Evolutionary conservation across 345 rosid genomes (phyloP), one percentile per base, ranked within the genome.

Genomic region (Turritis glabra): DNA sequence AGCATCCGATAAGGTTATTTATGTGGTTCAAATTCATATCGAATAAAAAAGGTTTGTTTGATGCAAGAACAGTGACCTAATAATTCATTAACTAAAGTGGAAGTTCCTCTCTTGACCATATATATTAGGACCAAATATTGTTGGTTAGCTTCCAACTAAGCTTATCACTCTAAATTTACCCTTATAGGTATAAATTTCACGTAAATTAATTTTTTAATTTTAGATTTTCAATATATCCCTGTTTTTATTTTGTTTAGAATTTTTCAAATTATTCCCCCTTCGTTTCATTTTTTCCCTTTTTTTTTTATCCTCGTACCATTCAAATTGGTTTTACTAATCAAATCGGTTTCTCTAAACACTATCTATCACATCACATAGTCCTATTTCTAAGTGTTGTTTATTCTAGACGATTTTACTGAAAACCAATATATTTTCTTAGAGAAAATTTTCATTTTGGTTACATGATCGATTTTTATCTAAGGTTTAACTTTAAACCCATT

Each of bases 361-460:
- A 52, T 53, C 11, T 54, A 3, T 26, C 15, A 6, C 5, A 3
- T 26, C 15, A 6, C 5, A 53, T 3, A 53, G 10, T 26, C 23
- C 3, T 58, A 46, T 32, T 32, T 57, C 0, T 15, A 26, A 26
- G 10, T 55, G 19, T 21, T 69, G 7, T 22, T 41, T 27, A 69
- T 41, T 27, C 21, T 41, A 55, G 19, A 40, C 2, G 27, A 64
- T 13, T 27, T 69, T 27, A 55, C 54, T 41, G 15, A 38, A 14
- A 10, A 40, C n/a, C 29, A 41, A 55, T 27, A 18, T 40, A n/a
- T 35, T 8, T 8, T 41, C 0, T 3, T 14, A 54, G 15, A 41
- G 21, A 25, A 51, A 19, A 55, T 8, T 18, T 48, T 72, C 29
- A 37, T 62, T 62, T 48, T 51, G 62, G 63, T 43, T 52, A 40